Evolutionary conservation across 148 eudicot species (phyloP).

Genomic region (Spergularia bocconei): DNA sequence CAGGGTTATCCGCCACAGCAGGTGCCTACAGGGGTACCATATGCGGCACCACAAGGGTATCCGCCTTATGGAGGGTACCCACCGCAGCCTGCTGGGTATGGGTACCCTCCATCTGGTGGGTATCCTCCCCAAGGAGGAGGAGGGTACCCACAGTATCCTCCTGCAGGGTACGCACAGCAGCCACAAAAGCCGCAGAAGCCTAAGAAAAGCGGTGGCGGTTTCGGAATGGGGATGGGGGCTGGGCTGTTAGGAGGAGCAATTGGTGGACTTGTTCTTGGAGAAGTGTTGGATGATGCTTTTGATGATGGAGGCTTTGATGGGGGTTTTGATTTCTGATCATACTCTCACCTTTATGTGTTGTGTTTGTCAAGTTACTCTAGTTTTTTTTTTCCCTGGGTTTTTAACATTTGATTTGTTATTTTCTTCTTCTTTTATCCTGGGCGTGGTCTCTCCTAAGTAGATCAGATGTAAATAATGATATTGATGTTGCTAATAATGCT

Average conservation of each 20-base stretch:
- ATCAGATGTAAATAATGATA: background rate
- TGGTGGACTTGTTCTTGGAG: conserved; percentile 49
- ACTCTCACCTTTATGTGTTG: background rate
- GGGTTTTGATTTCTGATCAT: conserved; percentile 29
- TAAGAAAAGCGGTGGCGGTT: conserved; percentile 20
- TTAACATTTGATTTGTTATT: background rate
- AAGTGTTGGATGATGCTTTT: conserved; percentile 36
- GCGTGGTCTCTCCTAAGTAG: too few relatives aligned
- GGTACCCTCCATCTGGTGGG: conserved; percentile 31
- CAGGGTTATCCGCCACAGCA: conserved; percentile 18
- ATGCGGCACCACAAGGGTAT: conserved; percentile 15
- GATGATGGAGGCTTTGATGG: conserved; percentile 24
- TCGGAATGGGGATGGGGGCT: conserved; percentile 47
- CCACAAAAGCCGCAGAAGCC: conserved; percentile 44
- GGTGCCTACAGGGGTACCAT: background rate
- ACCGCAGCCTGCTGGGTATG: conserved; percentile 19
- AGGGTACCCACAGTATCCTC: conserved; percentile 18
- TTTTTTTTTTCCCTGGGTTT: background rate
- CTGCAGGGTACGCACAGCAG: conserved; percentile 19
- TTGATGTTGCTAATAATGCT: too few relatives aligned
- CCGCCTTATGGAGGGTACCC: conserved; percentile 31
- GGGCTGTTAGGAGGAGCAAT: conserved; percentile 51
- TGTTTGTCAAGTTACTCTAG: background rate
- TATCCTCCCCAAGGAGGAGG: conserved; percentile 29
- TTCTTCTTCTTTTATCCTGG: background rate